Conservation (phyloP, 306 rosid genomes). For the Delonix regia region DNA sequence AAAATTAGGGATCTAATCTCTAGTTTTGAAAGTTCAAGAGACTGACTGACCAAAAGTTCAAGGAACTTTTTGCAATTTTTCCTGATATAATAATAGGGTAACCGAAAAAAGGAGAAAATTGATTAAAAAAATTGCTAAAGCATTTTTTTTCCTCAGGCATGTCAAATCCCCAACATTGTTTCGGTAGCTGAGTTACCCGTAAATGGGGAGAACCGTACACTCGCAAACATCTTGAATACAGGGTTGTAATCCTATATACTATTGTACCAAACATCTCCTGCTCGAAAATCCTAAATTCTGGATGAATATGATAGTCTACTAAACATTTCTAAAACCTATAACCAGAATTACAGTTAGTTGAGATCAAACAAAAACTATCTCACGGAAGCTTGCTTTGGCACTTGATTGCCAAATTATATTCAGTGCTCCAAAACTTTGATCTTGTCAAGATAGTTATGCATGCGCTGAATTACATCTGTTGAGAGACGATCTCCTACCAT, state of each 20-base stretch:
- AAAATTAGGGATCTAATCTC: neutral
- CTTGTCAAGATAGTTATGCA: slow-evolving; percentile 65
- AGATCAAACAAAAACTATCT: slow-evolving; percentile 27
- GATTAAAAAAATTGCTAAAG: no score
- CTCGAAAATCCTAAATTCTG: neutral
- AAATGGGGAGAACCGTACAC: neutral
- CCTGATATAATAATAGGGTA: no score
- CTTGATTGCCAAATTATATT: slow-evolving; percentile 25
- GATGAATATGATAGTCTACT: neutral
- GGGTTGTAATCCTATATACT: neutral
- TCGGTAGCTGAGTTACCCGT: neutral
- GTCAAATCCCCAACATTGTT: neutral
- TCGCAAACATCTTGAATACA: neutral
- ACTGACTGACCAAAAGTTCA: neutral
- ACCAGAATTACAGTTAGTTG: neutral
- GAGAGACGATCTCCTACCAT: slow-evolving; percentile 57
- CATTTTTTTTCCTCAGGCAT: neutral
- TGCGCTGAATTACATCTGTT: slow-evolving; percentile 50
- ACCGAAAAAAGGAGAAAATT: no score
- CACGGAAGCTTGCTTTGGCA: slow-evolving; percentile 3
- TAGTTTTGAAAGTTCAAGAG: neutral
- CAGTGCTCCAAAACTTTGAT: slow-evolving; percentile 69
- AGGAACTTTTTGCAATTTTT: neutral
- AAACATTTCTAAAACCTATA: neutral
- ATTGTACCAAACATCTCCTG: neutral